These are phyloP conservation scores for Dendrobium catenatum DNA, from an alignment of 106 monocot species.

Conservation along the genomic window DNA sequence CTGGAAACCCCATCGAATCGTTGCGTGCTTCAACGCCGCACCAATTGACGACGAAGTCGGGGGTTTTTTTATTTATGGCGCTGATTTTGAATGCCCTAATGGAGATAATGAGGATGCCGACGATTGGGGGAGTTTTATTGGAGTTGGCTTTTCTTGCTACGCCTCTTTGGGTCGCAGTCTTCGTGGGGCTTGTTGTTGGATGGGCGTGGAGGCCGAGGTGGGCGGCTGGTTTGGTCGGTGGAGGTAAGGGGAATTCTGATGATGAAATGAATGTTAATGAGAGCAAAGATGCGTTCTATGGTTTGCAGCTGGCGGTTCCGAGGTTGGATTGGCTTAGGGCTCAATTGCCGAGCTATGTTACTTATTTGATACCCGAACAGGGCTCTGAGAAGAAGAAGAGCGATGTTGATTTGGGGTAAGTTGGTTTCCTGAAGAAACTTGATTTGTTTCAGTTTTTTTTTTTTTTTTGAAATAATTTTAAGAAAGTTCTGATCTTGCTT, in stretches of 20 bases:
- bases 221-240: conserved; percentile 24
- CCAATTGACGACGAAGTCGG: neutral
- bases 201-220: conserved; percentile 74
- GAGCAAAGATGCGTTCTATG: neutral
- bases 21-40: neutral
- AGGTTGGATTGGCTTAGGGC: conserved; percentile 12
- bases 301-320: conserved; percentile 2
- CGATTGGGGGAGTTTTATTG: conserved; percentile 20
- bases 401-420: conserved; percentile 17
- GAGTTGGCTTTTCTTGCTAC: conserved; percentile 43
- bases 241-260: neutral
- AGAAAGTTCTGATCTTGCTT: neutral
- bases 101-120: conserved; percentile 33
- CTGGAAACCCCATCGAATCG: neutral
- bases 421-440: neutral
- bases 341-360: conserved; percentile 10
- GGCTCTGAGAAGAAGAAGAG: neutral
- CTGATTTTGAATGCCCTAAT: conserved; percentile 38
- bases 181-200: conserved; percentile 54
- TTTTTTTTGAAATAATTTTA: neutral
- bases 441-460: neutral
- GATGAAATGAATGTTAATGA: neutral
- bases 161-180: conserved; percentile 51
- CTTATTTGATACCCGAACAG: neutral
- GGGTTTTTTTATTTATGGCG: conserved; percentile 31